Percentiles rank a stretch among this genome's conserved stretches.
Evolutionary conservation across 225 moss, liverwort and hornwort species (phyloP).

Genomic region (Climacium dendroides): DNA sequence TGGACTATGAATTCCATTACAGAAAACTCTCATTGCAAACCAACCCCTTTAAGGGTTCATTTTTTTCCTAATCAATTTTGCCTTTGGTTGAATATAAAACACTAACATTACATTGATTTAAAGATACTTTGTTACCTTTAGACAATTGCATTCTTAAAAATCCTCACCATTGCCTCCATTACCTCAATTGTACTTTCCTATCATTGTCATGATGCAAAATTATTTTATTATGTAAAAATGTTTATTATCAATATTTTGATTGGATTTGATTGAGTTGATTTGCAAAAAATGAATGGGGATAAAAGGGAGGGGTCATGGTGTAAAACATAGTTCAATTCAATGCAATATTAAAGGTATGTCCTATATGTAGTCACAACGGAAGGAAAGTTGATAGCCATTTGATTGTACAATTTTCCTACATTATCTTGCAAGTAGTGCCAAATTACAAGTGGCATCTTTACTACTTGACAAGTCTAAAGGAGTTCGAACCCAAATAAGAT

Average conservation of each 20-base stretch:
- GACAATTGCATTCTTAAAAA: not conserved
- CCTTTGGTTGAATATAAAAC: not conserved
- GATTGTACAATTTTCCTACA: not conserved
- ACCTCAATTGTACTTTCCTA: fast-evolving
- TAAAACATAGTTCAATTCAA: too few species aligned
- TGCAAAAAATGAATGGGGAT: too few species aligned
- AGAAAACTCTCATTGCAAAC: too few species aligned
- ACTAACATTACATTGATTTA: not conserved
- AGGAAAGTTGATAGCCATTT: fast-evolving
- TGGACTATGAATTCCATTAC: too few species aligned
- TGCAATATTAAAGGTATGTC: not conserved
- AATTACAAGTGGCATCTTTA: fast-evolving
- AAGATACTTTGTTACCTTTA: not conserved
- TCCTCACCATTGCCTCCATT: not conserved
- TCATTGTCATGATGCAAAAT: not conserved
- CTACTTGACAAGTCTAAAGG: fast-evolving
- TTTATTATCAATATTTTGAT: not conserved
- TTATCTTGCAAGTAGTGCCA: too few species aligned
- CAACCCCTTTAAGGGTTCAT: too few species aligned
- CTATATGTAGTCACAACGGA: not conserved
- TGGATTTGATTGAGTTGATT: not conserved
- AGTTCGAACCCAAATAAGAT: fast-evolving
- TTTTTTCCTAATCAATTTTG: too few species aligned
- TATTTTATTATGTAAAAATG: not conserved
- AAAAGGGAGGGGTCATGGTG: too few species aligned